Conservation (phyloP, 2,329 filamentous ascomycete species). For the Graphilbum sp. region DNA sequence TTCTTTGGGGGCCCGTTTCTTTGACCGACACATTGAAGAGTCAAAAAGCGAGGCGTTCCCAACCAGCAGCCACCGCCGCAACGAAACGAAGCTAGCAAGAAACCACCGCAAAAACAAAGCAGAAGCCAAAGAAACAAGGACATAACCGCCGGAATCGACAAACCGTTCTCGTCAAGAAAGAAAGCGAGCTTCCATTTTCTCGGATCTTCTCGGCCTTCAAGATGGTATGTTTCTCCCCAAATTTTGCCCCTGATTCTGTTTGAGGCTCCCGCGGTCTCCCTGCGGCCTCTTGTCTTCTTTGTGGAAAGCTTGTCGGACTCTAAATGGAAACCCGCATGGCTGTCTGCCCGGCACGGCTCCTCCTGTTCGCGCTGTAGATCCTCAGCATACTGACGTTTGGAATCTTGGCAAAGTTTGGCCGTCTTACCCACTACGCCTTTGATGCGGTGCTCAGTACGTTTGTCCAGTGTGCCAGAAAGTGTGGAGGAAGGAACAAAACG, state of each 20-base stretch:
- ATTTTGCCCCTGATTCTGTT: no score
- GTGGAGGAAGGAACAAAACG: background rate
- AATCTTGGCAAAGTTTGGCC: constrained; percentile 68
- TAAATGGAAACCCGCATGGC: constrained; percentile 14
- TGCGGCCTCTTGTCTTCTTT: no score
- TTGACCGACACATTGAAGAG: background rate
- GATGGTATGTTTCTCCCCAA: no score
- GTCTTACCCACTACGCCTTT: constrained; percentile 86
- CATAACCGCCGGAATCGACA: no score
- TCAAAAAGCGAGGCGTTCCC: background rate
- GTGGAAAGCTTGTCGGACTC: background rate
- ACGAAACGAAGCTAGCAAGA: no score
- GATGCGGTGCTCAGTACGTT: constrained; percentile 78
- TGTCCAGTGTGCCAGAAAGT: background rate
- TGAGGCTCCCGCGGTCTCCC: no score
- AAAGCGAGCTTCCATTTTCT: no score
- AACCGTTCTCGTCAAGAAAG: no score
- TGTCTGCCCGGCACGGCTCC: background rate
- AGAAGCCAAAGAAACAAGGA: no score
- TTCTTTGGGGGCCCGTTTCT: background rate
- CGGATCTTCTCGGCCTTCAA: no score
- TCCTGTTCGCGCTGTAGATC: constrained; percentile 26
- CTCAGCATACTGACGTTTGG: constrained; percentile 54
- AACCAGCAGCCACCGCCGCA: background rate
- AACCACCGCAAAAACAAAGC: background rate